phyloP scores from a whole-genome alignment of 345 rosid species.

The Xanthoceras sorbifolium region DNA sequence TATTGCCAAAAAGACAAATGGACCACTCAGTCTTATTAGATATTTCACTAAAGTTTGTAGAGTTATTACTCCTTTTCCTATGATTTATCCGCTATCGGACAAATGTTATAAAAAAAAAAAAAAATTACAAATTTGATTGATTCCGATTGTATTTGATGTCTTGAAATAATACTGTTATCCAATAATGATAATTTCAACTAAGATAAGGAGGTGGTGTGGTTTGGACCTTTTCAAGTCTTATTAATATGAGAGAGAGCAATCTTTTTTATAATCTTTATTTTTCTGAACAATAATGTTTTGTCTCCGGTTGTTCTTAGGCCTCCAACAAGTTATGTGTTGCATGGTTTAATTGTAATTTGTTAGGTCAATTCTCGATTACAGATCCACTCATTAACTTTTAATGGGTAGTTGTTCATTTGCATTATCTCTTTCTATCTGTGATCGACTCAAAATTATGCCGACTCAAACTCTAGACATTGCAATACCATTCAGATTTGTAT shows the following conservation, averaged over 20 bases:
- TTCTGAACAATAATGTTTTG: neutral
- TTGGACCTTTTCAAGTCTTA: neutral
- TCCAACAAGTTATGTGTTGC: neutral
- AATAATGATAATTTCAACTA: neutral
- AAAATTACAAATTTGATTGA: neutral
- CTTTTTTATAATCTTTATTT: neutral
- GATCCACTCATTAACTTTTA: neutral
- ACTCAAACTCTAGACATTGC: no score
- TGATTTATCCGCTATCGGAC: neutral
- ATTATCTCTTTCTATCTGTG: neutral
- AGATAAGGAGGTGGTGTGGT: neutral
- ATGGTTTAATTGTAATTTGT: neutral
- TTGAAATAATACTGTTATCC: neutral
- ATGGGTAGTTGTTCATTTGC: neutral
- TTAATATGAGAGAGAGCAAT: neutral
- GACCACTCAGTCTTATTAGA: slow-evolving; percentile 15
- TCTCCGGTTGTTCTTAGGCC: neutral
- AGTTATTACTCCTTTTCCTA: neutral
- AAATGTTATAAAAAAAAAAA: no score
- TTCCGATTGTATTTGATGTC: neutral
- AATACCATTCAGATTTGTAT: neutral
- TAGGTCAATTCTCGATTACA: neutral
- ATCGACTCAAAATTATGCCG: neutral
- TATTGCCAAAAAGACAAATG: slow-evolving; percentile 41
- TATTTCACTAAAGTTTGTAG: neutral